Conservation (phyloP, 306 rosid species). For the Ammopiptanthus mongolicus region DNA sequence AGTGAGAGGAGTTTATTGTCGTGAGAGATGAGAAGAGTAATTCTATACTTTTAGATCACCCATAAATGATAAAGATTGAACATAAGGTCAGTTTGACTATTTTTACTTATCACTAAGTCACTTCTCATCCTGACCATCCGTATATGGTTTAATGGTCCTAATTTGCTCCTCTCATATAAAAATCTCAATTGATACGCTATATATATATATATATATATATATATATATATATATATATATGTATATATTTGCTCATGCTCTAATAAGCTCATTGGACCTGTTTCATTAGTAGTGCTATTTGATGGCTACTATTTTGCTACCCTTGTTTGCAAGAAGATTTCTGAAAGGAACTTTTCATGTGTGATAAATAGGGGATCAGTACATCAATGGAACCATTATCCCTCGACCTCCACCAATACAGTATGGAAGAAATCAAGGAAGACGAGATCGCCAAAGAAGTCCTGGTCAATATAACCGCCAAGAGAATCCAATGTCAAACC, state of each 20-base stretch:
- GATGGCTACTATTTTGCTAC: not conserved
- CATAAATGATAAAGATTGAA: too few relatives aligned
- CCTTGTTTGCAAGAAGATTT: not conserved
- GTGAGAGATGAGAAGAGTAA: too few relatives aligned
- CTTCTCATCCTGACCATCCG: too few relatives aligned
- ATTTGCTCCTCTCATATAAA: too few relatives aligned
- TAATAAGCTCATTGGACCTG: not conserved
- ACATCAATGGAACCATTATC: conserved; percentile 71
- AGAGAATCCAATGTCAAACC: conserved; percentile 28
- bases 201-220: not conserved
- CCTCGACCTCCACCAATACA: conserved; percentile 88
- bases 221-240: too few relatives aligned
- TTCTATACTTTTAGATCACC: too few relatives aligned
- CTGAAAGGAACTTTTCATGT: not conserved
- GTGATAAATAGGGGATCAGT: conserved; percentile 69
- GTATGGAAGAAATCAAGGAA: conserved; percentile 51
- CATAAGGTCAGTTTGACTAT: too few relatives aligned
- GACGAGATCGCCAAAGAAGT: conserved; percentile 44
- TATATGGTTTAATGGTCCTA: too few relatives aligned
- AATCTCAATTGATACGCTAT: too few relatives aligned
- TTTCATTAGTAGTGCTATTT: not conserved
- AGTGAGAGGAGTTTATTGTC: too few relatives aligned
- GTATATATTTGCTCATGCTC: not conserved
- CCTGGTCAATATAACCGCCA: conserved; percentile 34
- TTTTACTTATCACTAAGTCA: too few relatives aligned